Base-by-base conservation (phyloP, 129 eudicot genomes). In the Arctium lappa region DNA sequence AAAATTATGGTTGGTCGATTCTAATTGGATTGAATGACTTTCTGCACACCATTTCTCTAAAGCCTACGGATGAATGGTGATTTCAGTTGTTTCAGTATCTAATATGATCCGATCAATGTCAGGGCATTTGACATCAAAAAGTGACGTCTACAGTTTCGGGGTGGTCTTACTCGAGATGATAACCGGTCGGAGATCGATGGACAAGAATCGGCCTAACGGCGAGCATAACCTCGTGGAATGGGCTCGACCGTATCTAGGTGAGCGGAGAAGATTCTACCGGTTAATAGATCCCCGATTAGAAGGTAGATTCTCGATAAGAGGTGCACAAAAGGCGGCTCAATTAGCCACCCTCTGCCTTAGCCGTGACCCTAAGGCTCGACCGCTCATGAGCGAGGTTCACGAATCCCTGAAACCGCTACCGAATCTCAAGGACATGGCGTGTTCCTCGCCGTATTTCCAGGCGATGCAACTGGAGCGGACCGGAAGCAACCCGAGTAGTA, bases 101-200 rank as follows among this genome's bases (percentile, higher is more conserved):
- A 73, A 85, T 65, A 9, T 62, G 63, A 40, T 63, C 56, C 56
- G 74, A 80, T 86, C 69, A 81, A 85, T 86, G 69, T 15, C 89
- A 93, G 97, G 97, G 32, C 97, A 93, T 83, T 82, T 93, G 76
- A 93, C 97, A 40, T 91, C 95, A 27, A 93, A 93, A 87, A 93
- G 97, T 73, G 97, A 93, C 15, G 95, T 92, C 85, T 92, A 92
- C 86, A 92, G 97, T 80, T 92, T 92, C 32, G 97, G 93, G 8
- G 93, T 93, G 36, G 97, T 92, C 73, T 80, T 93, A 73, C 95
- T 93, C 2, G 97, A 93, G 86, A 87, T 93, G 89, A 76, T 93
- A 65, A 84, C 93, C 0, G 97, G 95, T 4, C 81, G 95, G 72
- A 93, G 97, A 86, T 93, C 97, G 18, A 93, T 93, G 97, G 97